Conservation (phyloP, 225 moss, liverwort and hornwort genomes). For the Pseudisothecium myosuroides region DNA sequence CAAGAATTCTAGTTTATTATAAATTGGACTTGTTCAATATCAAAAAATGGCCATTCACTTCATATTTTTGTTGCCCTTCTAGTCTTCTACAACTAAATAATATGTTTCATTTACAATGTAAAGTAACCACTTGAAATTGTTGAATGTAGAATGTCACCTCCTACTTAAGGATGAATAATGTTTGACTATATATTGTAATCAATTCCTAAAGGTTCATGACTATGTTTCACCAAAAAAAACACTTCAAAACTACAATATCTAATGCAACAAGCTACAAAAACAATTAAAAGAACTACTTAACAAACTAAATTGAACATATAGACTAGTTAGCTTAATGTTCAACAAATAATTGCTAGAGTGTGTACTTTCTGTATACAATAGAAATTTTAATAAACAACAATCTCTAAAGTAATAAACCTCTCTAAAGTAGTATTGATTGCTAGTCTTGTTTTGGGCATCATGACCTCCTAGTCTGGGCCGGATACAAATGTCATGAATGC, state of each 20-base stretch:
- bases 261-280: not conserved
- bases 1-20: not conserved
- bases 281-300: no score
- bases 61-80: not conserved
- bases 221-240: not conserved
- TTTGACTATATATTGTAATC: not conserved
- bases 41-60: not conserved
- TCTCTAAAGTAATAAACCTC: not conserved
- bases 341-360: not conserved
- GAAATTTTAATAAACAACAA: not conserved
- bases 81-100: not conserved
- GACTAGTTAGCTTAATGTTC: not conserved
- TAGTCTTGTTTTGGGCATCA: no score
- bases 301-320: not conserved
- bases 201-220: not conserved
- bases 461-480: no score
- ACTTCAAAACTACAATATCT: not conserved
- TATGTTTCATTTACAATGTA: not conserved
- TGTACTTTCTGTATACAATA: not conserved
- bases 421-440: not conserved
- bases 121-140: not conserved
- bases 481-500: not conserved
- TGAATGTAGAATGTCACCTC: not conserved
- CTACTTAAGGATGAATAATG: not conserved
- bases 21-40: no score